Percentiles rank a stretch among this genome's conserved stretches.
phyloP scores from a whole-genome alignment of 805 yeast species.

The Metschnikowia santaceciliae region DNA sequence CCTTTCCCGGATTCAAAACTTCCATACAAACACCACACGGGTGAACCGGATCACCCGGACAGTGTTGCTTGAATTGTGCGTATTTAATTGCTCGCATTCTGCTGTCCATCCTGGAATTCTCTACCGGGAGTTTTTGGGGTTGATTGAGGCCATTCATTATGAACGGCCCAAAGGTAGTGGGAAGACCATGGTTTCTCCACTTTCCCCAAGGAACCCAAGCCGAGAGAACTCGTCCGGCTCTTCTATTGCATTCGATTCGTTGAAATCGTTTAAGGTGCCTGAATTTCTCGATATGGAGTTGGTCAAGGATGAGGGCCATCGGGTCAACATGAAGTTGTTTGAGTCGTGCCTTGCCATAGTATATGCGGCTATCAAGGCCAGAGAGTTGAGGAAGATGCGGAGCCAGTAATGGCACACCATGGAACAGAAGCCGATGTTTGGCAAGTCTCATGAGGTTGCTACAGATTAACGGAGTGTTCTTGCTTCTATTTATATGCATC shows the following conservation, averaged over 20 bases:
- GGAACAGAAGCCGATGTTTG: too few relatives aligned
- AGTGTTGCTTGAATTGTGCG: conserved; percentile 5
- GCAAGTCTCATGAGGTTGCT: not conserved
- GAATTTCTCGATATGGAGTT: not conserved
- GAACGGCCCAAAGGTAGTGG: not conserved
- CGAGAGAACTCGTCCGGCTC: not conserved
- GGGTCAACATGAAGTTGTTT: conserved; percentile 11
- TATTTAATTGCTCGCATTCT: conserved; percentile 8
- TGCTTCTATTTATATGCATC: conserved; percentile 3
- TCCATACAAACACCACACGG: conserved; percentile 9
- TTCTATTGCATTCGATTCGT: not conserved
- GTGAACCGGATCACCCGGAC: conserved; percentile 9
- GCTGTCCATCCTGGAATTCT: conserved; percentile 2
- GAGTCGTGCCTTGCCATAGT: conserved; percentile 10
- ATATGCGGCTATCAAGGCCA: conserved; percentile 8
- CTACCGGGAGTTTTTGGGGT: not conserved
- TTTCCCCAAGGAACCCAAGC: not conserved
- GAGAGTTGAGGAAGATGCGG: not conserved
- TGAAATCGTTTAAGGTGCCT: not conserved
- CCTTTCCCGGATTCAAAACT: conserved; percentile 2
- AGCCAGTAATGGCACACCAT: not conserved
- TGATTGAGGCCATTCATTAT: not conserved
- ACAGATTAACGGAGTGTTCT: not conserved
- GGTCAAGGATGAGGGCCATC: conserved; percentile 7
- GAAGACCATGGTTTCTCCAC: not conserved